Percentiles rank a stretch among this genome's conserved stretches.
Evolutionary conservation across 2,329 filamentous ascomycete genomes (phyloP).

Genomic region (Trichoderma sp.): DNA sequence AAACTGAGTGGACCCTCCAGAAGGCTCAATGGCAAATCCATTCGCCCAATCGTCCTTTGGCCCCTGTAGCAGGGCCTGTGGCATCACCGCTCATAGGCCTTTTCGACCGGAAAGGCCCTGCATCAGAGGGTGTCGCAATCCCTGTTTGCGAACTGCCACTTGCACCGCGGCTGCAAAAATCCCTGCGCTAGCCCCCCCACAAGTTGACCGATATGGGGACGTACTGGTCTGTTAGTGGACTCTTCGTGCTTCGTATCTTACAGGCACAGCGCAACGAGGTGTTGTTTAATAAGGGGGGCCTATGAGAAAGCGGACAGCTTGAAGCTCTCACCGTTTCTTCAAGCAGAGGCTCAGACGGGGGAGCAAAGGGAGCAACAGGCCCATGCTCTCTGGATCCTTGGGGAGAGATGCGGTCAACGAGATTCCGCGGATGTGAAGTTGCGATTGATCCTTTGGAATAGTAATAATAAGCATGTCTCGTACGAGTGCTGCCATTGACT

Average conservation of each 20-base stretch:
- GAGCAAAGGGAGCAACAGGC: not conserved
- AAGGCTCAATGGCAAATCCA: not conserved
- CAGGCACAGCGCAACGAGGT: not conserved
- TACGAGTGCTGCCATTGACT: not conserved
- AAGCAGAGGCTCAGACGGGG: not conserved
- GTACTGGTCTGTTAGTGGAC: not conserved
- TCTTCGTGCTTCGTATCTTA: not conserved
- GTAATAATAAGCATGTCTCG: not conserved
- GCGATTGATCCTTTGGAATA: not conserved
- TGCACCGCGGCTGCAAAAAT: conserved; percentile 12
- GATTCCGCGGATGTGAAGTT: not conserved
- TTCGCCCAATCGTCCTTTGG: not conserved
- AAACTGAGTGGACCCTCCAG: not conserved
- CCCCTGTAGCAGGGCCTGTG: not conserved
- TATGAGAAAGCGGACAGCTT: not conserved
- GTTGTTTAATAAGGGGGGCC: not conserved
- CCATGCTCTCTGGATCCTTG: not conserved
- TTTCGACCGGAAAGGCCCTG: not conserved
- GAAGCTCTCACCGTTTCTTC: conserved; percentile 8
- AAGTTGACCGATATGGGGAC: not conserved
- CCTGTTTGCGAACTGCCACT: not conserved
- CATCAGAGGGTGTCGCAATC: not conserved
- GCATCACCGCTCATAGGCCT: not conserved
- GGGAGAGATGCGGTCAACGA: conserved; percentile 1
- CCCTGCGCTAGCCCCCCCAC: conserved; percentile 8